A percentile compares a stretch with the other conserved stretches of the same genome.
Conservation (phyloP, 306 rosid genomes). For the Trichosanthes truncata region DNA sequence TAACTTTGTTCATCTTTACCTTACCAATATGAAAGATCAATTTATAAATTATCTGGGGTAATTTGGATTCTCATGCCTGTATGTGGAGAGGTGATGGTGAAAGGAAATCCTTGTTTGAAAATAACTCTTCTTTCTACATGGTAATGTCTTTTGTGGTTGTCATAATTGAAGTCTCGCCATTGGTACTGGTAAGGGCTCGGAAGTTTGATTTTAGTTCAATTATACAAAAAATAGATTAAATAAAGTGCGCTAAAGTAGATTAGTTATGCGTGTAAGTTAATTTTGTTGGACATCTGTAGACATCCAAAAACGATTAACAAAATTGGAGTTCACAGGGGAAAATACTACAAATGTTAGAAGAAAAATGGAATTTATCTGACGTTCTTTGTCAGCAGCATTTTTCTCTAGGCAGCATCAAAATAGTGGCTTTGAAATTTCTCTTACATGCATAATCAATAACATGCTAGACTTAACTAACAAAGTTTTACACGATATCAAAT, state of each 20-base stretch:
- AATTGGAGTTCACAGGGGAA: not conserved
- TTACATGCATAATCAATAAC: not conserved
- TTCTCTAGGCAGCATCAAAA: not conserved
- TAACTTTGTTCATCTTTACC: not conserved
- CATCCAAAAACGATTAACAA: not conserved
- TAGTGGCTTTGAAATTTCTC: not conserved
- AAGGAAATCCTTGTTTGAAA: not conserved
- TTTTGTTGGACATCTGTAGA: not conserved
- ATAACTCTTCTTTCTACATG: not conserved
- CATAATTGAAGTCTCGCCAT: not conserved
- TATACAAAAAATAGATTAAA: not conserved
- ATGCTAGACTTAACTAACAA: not conserved
- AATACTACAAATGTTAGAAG: not conserved
- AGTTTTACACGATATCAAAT: not conserved
- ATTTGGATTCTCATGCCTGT: not conserved
- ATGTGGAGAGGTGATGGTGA: not conserved
- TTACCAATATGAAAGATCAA: not conserved
- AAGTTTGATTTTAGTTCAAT: not conserved
- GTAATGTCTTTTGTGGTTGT: not conserved
- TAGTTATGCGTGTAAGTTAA: not conserved
- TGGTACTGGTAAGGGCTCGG: not conserved
- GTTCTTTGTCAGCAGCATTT: not conserved
- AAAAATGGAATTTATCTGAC: not conserved
- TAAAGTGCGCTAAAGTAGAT: not conserved
- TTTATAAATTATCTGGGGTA: not conserved